Evolutionary conservation across 345 rosid species (phyloP).

Genomic region (Clarkia xantiana): DNA sequence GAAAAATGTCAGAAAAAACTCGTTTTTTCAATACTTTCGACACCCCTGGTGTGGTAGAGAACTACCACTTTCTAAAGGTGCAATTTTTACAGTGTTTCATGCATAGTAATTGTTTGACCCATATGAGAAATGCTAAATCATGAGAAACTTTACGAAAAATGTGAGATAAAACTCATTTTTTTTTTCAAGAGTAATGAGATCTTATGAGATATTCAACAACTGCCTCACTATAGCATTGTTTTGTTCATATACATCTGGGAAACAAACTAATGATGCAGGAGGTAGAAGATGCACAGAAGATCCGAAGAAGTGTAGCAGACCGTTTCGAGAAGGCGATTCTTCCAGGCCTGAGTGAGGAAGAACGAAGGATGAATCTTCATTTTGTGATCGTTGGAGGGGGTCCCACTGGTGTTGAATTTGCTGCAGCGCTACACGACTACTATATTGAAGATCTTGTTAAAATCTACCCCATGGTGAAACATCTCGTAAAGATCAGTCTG

Average conservation of each 20-base stretch:
- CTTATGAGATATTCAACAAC: too few relatives aligned
- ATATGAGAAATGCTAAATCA: too few relatives aligned
- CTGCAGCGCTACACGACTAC: conserved; percentile 73
- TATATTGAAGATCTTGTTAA: conserved; percentile 44
- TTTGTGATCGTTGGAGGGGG: conserved; percentile 91
- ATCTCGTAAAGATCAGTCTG: conserved; percentile 45
- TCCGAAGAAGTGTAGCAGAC: conserved; percentile 51
- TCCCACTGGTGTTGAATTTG: conserved; percentile 81
- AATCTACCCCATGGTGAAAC: conserved; percentile 41
- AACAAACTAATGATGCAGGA: too few relatives aligned
- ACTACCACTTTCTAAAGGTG: conserved; percentile 61
- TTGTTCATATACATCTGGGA: too few relatives aligned
- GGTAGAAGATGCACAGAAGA: conserved; percentile 58
- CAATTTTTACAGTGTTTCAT: background rate
- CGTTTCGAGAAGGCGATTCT: conserved; percentile 67
- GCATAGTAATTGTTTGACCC: too few relatives aligned
- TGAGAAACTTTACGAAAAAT: too few relatives aligned
- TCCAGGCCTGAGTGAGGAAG: conserved; percentile 52
- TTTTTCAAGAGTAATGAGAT: too few relatives aligned
- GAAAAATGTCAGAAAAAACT: too few relatives aligned
- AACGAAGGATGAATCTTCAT: conserved; percentile 53
- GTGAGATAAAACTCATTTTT: too few relatives aligned
- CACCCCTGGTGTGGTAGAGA: conserved; percentile 68
- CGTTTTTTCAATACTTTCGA: conserved; percentile 74
- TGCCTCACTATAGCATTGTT: too few relatives aligned